Evolutionary conservation across 108 stramenopile genomes (phyloP), one percentile per base, ranked within the genome.

Genomic region (Nitzschia sp.): DNA sequence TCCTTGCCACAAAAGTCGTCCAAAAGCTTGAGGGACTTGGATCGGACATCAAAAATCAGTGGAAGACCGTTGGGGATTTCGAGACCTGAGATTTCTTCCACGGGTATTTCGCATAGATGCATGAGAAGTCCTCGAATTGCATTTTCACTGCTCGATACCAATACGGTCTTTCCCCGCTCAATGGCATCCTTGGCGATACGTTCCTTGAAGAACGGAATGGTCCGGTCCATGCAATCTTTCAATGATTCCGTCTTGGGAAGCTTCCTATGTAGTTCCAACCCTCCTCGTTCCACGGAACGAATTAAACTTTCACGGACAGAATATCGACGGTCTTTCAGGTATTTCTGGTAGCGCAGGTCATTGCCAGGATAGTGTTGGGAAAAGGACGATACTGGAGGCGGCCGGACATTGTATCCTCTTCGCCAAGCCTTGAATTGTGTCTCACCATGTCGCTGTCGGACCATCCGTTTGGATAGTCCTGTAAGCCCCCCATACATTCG

Each of bases 61-160:
- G 97, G 97, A 0, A 97, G 63, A n/a, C 97, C 96, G 46, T 97
- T 99, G 0, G 98, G 98, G 53, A 99, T 94, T 72, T 99, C 92
- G 17, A 99, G 69, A 8, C 79, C 93, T 0, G 86, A 79, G 57
- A 99, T 97, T 50, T 92, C 89, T 0, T 96, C 95, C 55, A 68
- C 90, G 10, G 96, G 91, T 41, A 99, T 98, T 29, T 92, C 95
- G 65, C 97, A 98, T 6, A 99, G 76, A 73, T 98, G 92, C 95
- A 98, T 98, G 10, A 98, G 77, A 6, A 99, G 76, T 0, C 97
- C 99, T 51, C 99, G 91, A 53, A 99, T 95, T n/a, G 96, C 94
- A 84, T 98, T 98, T 63, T 98, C 99, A 60, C 94, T 94, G 41
- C 94, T 94, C 12, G 93, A 89, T 41, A 99, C 96, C 19, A 99